Evolutionary conservation across 2,329 filamentous ascomycete species (phyloP), one percentile per base, ranked within the genome.

Genomic region (Neonectria coccinea): DNA sequence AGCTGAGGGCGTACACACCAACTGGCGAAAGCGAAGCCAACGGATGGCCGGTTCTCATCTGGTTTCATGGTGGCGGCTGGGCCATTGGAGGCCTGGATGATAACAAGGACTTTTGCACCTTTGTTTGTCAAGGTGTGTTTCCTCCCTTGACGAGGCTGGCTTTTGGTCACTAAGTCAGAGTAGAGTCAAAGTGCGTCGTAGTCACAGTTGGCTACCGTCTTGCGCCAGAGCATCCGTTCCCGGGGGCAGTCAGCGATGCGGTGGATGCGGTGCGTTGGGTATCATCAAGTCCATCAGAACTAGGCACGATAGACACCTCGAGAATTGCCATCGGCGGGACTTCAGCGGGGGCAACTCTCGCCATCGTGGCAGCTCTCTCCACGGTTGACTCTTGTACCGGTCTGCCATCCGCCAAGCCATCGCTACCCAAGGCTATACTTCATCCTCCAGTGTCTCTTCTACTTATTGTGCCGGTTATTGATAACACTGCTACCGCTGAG

Each of bases 41-140:
- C 0, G 75, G 72, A 1, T 79, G 76, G 76, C 76, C 78, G 1
- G 62, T 70, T 2, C 67, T 78, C 12, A 45, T 79, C 3, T 79
- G 77, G 78, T 75, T 73, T 31, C 77, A 79, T 44, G 78, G 78
- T 31, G 78, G 78, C 12, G 77, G 78, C 2, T 79, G 76, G 76
- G 77, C 74, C 8, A 72, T 78, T 42, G 78, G 78, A 0, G 73
- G 71, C 4, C 31, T 78, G 4, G 66, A 68, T 8, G 77, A 71
- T 53, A 75, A 76, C 36, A 74, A 74, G 14, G 75, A 73, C n/a
- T 75, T 78, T 45, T 70, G 72, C 33, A 73, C 73, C 3, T 67
- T 69, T 11, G 54, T 76, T 2, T 77, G 74, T 53, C 59, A 70
- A 69, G 66, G 68, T 62, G 36, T 2, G 62, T 62, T 44, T 14